These are phyloP conservation scores for Clarireedia monteithiana DNA, from an alignment of 2,329 filamentous ascomycete genomes.

Conservation along the genomic window DNA sequence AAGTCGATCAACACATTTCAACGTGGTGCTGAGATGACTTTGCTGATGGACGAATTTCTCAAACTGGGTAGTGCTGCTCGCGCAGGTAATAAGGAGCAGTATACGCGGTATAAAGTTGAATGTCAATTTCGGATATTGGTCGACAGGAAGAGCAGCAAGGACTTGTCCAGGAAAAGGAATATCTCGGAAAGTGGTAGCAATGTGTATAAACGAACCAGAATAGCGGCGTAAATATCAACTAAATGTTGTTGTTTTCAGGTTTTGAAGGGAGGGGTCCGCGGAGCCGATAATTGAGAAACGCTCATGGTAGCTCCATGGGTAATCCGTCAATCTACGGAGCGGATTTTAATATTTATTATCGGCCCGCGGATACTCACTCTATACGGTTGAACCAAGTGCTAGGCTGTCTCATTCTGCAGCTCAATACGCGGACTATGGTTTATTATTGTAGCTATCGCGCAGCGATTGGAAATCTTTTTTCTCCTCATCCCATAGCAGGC, in stretches of 20 bases:
- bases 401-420: too few species aligned
- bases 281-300: too few species aligned
- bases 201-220: background rate
- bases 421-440: too few species aligned
- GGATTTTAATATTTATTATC: too few species aligned
- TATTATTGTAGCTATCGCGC: too few species aligned
- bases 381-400: too few species aligned
- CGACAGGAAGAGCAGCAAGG: background rate
- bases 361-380: too few species aligned
- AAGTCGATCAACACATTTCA: background rate
- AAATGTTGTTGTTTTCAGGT: background rate
- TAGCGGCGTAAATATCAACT: background rate
- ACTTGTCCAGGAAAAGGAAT: background rate
- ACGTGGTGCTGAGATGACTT: background rate
- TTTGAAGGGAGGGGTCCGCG: too few species aligned
- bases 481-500: too few species aligned
- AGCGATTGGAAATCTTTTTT: too few species aligned
- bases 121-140: constrained; percentile 1
- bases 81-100: background rate
- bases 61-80: background rate
- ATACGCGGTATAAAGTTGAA: background rate
- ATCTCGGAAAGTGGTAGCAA: background rate
- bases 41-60: background rate
- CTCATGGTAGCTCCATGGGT: too few species aligned
- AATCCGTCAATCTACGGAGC: too few species aligned